These are phyloP conservation scores for Tetrapisispora iriomotensis DNA, from an alignment of 805 yeast species.

Conservation along the genomic window DNA sequence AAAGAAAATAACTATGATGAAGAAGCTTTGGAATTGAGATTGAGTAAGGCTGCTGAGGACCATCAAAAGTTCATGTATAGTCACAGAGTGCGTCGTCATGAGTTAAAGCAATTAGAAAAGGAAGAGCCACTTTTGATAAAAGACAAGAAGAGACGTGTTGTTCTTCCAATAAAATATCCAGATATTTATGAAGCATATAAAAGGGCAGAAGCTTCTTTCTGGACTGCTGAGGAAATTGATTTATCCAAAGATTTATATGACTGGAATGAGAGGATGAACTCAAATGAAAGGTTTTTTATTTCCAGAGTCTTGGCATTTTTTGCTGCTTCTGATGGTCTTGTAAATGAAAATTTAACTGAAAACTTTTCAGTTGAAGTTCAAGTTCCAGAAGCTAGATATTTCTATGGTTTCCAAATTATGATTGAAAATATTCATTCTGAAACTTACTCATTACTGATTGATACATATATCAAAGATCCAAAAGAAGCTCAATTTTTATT, in stretches of 20 bases:
- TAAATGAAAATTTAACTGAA: slow-evolving; percentile 94
- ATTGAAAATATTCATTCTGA: slow-evolving; percentile 98
- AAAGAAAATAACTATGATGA: slow-evolving; percentile 22
- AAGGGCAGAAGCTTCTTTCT: slow-evolving; percentile 98
- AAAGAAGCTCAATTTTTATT: slow-evolving; percentile 83
- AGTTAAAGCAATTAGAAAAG: slow-evolving; percentile 64
- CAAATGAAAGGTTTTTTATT: slow-evolving; percentile 85
- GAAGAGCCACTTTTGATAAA: slow-evolving; percentile 83
- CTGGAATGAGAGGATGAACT: slow-evolving; percentile 84
- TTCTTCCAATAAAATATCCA: slow-evolving; percentile 93
- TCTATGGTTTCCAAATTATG: slow-evolving; percentile 99
- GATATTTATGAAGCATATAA: slow-evolving; percentile 99
- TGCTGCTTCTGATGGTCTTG: slow-evolving; percentile 98
- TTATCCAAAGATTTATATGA: slow-evolving; percentile 83
- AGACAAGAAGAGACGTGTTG: slow-evolving; percentile 80
- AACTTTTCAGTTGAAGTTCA: slow-evolving; percentile 96
- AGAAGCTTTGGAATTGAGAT: slow-evolving; percentile 19
- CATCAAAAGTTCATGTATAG: slow-evolving; percentile 50
- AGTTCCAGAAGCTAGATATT: slow-evolving; percentile 95
- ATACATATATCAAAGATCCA: slow-evolving; percentile 92
- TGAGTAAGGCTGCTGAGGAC: slow-evolving; percentile 26
- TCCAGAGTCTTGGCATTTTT: slow-evolving; percentile 93
- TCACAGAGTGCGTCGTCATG: slow-evolving; percentile 64
- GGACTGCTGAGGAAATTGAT: slow-evolving; percentile 99
- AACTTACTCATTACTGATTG: slow-evolving; percentile 90